Evolutionary conservation across 2,329 filamentous ascomycete genomes (phyloP), one percentile per base, ranked within the genome.

Genomic region (Tolypocladium nubicola): DNA sequence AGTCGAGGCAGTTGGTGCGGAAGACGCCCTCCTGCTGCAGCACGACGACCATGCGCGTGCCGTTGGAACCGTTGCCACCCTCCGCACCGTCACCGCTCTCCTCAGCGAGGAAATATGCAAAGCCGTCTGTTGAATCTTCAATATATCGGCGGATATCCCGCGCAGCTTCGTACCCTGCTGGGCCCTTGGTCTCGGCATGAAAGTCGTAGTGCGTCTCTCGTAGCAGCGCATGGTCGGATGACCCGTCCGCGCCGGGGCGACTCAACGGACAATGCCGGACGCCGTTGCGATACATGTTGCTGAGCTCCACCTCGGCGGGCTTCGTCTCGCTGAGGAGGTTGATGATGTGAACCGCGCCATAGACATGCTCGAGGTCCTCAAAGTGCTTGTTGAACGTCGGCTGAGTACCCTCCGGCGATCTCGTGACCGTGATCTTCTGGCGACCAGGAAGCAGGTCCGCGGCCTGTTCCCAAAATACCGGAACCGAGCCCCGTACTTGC

Each of bases 381-480:
- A 99, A 96, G 70, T 99, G 94, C 70, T 90, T 96, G 72, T 97
- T 87, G 68, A 99, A 97, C 1, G 94, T 90, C 39, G 91, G 93
- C 66, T 97, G 91, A 0, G 92, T 92, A 11, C 94, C 94, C 67
- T 97, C 92, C 0, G 84, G 81, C 14, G 92, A 96, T 59, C 94
- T 81, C 8, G 92, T 96, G 50, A 97, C 82, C 43, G 87, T 86
- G 50, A 99, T 96, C 69, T 97, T 97, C 69, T 97, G 94, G 65
- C 97, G 90, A 3, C 89, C 90, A 0, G 94, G 93, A 40, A 96
- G 80, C 38, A 97, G 80, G 23, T 92, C 92, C 13, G 91, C 85
- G 35, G 87, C 83, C 71, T 97, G 94, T 70, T 99, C 94, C 94
- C 94, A 99, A 70, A 99, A 99, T 3, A 97, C 80, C 1, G 94